Percentiles rank a stretch among this genome's conserved stretches.
Evolutionary conservation across 257 asterid species (phyloP).

Genomic region (Jaltomata sinuosa): DNA sequence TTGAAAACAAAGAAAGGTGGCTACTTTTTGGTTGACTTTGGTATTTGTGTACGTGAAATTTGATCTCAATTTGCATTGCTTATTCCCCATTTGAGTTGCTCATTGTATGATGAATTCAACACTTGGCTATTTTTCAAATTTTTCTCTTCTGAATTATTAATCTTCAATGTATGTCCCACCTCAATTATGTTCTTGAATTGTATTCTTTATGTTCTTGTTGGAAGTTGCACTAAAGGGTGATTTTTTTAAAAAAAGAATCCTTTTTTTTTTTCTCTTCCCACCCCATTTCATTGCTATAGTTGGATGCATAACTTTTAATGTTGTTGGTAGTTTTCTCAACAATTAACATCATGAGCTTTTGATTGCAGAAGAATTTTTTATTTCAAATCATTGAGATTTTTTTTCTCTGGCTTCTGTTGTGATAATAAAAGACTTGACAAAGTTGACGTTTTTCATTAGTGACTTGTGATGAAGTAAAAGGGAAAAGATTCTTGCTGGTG

Average conservation of each 20-base stretch:
- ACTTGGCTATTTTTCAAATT: not conserved
- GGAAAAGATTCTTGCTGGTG: not conserved
- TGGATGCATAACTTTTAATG: not conserved
- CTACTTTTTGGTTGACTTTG: constrained; percentile 4
- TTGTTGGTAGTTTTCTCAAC: not conserved
- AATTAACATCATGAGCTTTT: not conserved
- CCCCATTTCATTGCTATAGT: not conserved
- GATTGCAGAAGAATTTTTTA: not conserved
- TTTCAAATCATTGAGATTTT: not conserved
- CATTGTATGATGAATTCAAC: not conserved
- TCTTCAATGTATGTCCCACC: not conserved
- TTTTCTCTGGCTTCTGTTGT: not conserved
- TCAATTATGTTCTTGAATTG: not conserved
- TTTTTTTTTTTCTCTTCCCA: not conserved
- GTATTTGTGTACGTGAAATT: not conserved
- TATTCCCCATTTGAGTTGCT: not conserved
- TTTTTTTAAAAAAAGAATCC: not conserved
- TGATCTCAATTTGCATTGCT: not conserved
- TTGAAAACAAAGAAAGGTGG: constrained; percentile 1
- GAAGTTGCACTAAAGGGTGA: not conserved
- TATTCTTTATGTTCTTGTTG: not conserved
- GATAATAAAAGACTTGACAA: not conserved
- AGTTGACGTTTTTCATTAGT: not conserved
- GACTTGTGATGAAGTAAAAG: not conserved
- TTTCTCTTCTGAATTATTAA: not conserved